Percentiles rank a stretch among this genome's conserved stretches.
phyloP scores from a whole-genome alignment of 805 yeast species.

The Teunomyces lycoperdinae region DNA sequence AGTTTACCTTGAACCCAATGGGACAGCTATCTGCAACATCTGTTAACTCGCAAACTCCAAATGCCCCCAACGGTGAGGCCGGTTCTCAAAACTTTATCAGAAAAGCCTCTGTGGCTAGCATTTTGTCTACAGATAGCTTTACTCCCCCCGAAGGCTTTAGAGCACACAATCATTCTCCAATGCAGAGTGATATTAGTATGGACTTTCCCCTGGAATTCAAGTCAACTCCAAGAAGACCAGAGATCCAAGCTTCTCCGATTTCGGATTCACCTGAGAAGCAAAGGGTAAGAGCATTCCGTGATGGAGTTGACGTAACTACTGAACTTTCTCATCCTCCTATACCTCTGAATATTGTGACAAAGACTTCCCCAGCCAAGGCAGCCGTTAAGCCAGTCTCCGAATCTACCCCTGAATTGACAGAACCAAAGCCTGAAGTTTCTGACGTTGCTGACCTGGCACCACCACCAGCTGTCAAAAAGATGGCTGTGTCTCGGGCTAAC shows the following conservation, averaged over 20 bases:
- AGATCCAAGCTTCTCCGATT: not conserved
- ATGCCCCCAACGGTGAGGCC: not conserved
- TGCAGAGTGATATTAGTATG: constrained; percentile 31
- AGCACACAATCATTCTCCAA: constrained; percentile 22
- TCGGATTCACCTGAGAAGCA: constrained; percentile 3
- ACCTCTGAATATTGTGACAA: not conserved
- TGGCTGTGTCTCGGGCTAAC: constrained; percentile 16
- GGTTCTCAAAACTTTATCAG: constrained; percentile 10
- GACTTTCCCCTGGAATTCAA: constrained; percentile 30
- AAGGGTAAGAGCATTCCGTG: constrained; percentile 5
- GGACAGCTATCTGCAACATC: constrained; percentile 20
- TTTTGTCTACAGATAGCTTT: constrained; percentile 18
- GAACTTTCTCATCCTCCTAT: constrained; percentile 4
- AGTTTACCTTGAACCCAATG: constrained; percentile 4
- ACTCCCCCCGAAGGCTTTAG: constrained; percentile 11
- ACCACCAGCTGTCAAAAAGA: constrained; percentile 7
- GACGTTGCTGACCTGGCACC: constrained; percentile 6
- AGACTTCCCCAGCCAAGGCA: not conserved
- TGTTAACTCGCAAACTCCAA: constrained; percentile 12
- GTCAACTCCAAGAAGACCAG: constrained; percentile 8
- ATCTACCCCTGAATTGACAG: not conserved
- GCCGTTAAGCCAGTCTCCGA: not conserved
- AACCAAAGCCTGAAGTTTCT: not conserved
- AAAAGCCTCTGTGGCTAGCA: constrained; percentile 21
- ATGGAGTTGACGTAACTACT: constrained; percentile 13